Evolutionary conservation across 2,329 filamentous ascomycete genomes (phyloP).

Genomic region (Cladosporium velox): DNA sequence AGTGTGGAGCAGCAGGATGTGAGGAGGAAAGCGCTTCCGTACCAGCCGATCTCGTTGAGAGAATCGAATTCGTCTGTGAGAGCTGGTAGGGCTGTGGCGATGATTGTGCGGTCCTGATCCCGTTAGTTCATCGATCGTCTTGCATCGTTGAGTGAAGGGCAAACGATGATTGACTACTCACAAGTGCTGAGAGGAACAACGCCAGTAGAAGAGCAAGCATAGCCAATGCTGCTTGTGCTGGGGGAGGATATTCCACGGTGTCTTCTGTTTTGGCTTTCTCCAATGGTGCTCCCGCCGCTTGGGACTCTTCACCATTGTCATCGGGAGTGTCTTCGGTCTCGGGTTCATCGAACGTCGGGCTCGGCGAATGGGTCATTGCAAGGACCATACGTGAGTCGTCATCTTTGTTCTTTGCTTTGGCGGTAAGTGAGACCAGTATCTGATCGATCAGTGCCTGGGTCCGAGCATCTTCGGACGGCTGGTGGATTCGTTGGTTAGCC

Average conservation of each 20-base stretch:
- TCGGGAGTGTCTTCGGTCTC: background rate
- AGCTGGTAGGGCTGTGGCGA: slow-evolving; percentile 41
- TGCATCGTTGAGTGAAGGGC: background rate
- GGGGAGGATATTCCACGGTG: slow-evolving; percentile 24
- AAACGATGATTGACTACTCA: slow-evolving; percentile 8
- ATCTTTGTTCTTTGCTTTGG: background rate
- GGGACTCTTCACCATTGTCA: background rate
- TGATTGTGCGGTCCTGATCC: slow-evolving; percentile 35
- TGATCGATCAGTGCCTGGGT: background rate
- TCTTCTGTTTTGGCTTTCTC: background rate
- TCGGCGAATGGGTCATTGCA: background rate
- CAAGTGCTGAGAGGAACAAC: slow-evolving; percentile 33
- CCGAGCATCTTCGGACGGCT: background rate
- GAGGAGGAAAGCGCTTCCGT: slow-evolving; percentile 46
- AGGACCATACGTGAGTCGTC: background rate
- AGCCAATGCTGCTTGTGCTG: slow-evolving; percentile 25
- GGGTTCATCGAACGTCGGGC: background rate
- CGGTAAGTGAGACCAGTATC: background rate
- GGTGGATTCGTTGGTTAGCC: background rate
- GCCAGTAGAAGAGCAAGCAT: slow-evolving; percentile 32
- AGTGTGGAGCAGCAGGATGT: slow-evolving; percentile 49
- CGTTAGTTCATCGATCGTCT: background rate
- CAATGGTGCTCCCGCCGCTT: background rate
- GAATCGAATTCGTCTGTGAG: slow-evolving; percentile 46
- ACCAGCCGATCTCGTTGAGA: slow-evolving; percentile 45